phyloP scores from a whole-genome alignment of 2,329 filamentous ascomycete genomes.

The Metarhizium sp. region DNA sequence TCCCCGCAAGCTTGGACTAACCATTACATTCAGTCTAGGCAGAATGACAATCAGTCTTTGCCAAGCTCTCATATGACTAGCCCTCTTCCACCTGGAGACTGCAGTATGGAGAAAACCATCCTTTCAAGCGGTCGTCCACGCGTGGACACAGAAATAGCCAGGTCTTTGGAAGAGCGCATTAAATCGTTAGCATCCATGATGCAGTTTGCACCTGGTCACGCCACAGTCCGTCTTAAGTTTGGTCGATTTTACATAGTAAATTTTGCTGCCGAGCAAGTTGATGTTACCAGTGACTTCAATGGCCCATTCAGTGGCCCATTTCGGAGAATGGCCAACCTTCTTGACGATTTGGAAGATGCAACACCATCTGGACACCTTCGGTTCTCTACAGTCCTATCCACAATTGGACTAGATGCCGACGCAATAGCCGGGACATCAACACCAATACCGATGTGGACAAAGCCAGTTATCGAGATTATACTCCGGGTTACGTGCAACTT shows the following conservation, averaged over 20 bases:
- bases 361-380: conserved; percentile 7
- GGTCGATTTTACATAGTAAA: conserved; percentile 20
- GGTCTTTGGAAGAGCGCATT: conserved; percentile 5
- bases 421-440: conserved; percentile 5
- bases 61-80: background rate
- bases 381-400: conserved; percentile 20
- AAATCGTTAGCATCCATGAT: conserved; percentile 11
- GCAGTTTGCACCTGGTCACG: conserved; percentile 14
- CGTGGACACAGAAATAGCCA: background rate
- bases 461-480: conserved; percentile 10
- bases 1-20: background rate
- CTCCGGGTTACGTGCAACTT: conserved; percentile 18
- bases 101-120: background rate
- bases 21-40: background rate
- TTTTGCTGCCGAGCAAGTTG: conserved; percentile 3
- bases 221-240: conserved; percentile 16
- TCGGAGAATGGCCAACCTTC: conserved; percentile 8
- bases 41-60: background rate
- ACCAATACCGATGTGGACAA: conserved; percentile 10
- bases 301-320: conserved; percentile 13
- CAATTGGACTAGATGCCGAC: conserved; percentile 16
- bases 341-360: background rate
- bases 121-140: background rate
- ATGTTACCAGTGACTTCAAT: background rate
- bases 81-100: background rate